Evolutionary conservation across 192 early-diverging fungal genomes (phyloP).

Genomic region (Podila verticillata): DNA sequence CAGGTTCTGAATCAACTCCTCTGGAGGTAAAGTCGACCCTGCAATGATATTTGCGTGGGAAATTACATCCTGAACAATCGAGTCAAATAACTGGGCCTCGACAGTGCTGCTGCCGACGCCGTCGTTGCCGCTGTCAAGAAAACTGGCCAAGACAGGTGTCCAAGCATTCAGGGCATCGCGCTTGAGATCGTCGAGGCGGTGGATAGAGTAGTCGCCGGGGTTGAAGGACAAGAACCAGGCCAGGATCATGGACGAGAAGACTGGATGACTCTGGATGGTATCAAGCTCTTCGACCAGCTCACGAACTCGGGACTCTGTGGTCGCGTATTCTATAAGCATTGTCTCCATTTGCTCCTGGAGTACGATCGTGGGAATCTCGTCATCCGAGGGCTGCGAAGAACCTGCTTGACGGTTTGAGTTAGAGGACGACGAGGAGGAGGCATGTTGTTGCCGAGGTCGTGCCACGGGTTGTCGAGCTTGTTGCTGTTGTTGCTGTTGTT

Average conservation of each 20-base stretch:
- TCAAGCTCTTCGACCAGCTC: constrained; percentile 45
- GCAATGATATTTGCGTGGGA: constrained; percentile 43
- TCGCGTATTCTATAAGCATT: constrained; percentile 30
- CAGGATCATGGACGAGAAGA: constrained; percentile 38
- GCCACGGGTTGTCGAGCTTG: neutral
- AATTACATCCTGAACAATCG: constrained; percentile 43
- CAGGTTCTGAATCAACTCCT: constrained; percentile 30
- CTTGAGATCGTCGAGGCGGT: constrained; percentile 27
- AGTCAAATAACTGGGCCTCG: constrained; percentile 26
- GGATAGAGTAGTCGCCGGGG: constrained; percentile 22
- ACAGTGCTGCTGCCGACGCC: constrained; percentile 5
- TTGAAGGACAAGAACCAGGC: constrained; percentile 41
- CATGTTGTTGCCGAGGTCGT: neutral
- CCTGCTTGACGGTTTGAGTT: neutral
- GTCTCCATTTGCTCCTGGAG: constrained; percentile 50
- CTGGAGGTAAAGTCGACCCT: constrained; percentile 21
- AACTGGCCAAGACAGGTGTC: constrained; percentile 26
- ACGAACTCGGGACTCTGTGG: constrained; percentile 27
- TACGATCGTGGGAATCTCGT: constrained; percentile 45
- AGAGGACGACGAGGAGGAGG: neutral
- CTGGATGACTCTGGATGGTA: constrained; percentile 38
- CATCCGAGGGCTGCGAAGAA: constrained; percentile 6
- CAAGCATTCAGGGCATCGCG: constrained; percentile 29
- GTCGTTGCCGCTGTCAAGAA: constrained; percentile 9
- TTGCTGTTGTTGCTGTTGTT: constrained; percentile 12